Evolutionary conservation across 2,329 filamentous ascomycete species (phyloP).

Genomic region (Rutstroemia sp.): DNA sequence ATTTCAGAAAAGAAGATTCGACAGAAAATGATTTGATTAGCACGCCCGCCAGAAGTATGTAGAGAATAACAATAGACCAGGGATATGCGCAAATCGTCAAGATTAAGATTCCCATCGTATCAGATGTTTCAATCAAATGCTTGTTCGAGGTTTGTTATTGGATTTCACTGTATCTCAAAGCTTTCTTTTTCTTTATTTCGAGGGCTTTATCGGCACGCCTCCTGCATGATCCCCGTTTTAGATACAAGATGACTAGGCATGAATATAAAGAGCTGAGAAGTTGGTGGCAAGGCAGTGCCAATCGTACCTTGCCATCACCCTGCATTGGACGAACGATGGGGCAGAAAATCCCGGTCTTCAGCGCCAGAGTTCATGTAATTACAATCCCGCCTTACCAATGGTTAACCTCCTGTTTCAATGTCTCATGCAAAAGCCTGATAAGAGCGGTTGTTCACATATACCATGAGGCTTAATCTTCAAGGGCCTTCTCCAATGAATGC

Average conservation of each 20-base stretch:
- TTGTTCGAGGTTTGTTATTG: background rate
- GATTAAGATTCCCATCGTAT: background rate
- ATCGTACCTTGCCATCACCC: background rate
- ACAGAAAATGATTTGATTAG: too few relatives aligned
- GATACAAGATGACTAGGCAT: background rate
- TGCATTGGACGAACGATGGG: background rate
- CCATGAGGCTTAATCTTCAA: background rate
- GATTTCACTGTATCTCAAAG: background rate
- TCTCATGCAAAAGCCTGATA: too few relatives aligned
- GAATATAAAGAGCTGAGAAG: background rate
- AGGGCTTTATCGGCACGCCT: background rate
- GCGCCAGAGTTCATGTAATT: background rate
- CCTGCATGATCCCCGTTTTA: too few relatives aligned
- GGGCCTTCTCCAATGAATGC: too few relatives aligned
- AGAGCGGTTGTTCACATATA: background rate
- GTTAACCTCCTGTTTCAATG: too few relatives aligned
- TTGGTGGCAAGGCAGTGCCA: background rate
- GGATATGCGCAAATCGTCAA: background rate
- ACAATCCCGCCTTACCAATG: too few relatives aligned
- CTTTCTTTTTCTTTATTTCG: background rate
- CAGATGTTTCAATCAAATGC: background rate
- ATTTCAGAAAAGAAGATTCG: too few relatives aligned
- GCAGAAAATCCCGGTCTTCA: background rate
- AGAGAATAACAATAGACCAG: background rate
- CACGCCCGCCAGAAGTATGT: too few relatives aligned